Evolutionary conservation across 192 early-diverging fungal genomes (phyloP), one percentile per base, ranked within the genome.

Genomic region (Gaertneriomyces sp.): DNA sequence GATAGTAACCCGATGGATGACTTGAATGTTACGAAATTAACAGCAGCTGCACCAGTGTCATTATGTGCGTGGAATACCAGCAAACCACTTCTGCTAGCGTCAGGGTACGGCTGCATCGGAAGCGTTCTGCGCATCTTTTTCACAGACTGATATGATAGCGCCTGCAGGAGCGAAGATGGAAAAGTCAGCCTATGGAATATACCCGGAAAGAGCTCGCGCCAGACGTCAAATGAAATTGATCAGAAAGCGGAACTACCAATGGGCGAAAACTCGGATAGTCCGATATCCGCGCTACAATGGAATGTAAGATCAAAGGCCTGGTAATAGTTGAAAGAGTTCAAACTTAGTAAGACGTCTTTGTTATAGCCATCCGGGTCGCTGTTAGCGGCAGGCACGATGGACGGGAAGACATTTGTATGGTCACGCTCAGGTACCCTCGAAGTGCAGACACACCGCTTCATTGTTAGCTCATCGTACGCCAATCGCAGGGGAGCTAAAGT

Each of bases 401-500:
- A 88, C 67, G 96, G 96, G 7, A 82, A 86, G 58, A 83, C 87
- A n/a, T 80, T 93, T 14, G 81, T 96, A 14, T 96, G 93, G 93
- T 80, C 84, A 9, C 25, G 46, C n/a, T 5, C 25, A 41, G 57
- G 66, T 68, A 25, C 6, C 57, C 19, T 7, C 42, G 33, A 33
- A 59, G 9, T 59, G 11, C 11, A 42, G 8, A 9, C 58, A 10
- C 53, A 14, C 49, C 8, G 7, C 39, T 41, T 59, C 6, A 59
- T 45, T 10, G 58, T 10, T n/a, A n/a, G n/a, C n/a, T n/a, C n/a
- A n/a, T n/a, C n/a, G n/a, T n/a, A n/a, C n/a, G n/a, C n/a, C n/a
- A n/a, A n/a, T n/a, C n/a, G 9, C 68, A 78, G 86, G 87, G 40
- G 81, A 91, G 58, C 76, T 88, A 7, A 79, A 83, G 60, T 69